phyloP scores from a whole-genome alignment of 257 asterid species.

The Osmanthus fragrans region DNA sequence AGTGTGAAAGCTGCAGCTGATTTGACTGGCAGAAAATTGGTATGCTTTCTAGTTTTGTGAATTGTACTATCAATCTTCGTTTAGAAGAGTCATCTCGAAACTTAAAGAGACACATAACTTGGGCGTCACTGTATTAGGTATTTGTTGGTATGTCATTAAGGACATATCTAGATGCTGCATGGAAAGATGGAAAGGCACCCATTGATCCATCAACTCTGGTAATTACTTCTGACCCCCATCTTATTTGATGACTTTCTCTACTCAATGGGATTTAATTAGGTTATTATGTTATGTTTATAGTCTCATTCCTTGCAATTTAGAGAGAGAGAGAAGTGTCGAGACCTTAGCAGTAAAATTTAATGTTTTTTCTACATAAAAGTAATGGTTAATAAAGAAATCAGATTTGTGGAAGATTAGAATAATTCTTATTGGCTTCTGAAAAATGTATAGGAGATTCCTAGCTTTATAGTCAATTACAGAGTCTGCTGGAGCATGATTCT shows the following conservation, averaged over 20 bases:
- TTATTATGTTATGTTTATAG: neutral
- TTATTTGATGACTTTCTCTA: constrained; percentile 12
- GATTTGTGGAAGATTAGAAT: too few relatives aligned
- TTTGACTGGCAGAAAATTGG: constrained; percentile 96
- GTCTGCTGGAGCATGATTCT: too few relatives aligned
- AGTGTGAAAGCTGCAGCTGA: constrained; percentile 99
- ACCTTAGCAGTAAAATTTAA: neutral
- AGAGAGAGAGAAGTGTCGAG: neutral
- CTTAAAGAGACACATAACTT: constrained; percentile 25
- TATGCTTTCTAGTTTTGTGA: constrained; percentile 34
- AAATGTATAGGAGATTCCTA: too few relatives aligned
- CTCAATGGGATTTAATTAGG: constrained; percentile 10
- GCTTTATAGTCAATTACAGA: too few relatives aligned
- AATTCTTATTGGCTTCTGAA: too few relatives aligned
- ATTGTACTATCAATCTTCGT: neutral
- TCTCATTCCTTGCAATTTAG: neutral
- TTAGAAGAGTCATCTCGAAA: constrained; percentile 18
- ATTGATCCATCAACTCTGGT: constrained; percentile 99
- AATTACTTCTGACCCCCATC: constrained; percentile 29
- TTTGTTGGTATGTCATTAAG: constrained; percentile 99
- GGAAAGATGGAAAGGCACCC: constrained; percentile 98
- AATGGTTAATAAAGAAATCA: neutral
- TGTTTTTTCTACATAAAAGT: neutral
- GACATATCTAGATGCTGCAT: constrained; percentile 98
- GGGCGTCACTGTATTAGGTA: constrained; percentile 47